phyloP scores from a whole-genome alignment of 768 basidiomycete species.

The Mycena rebaudengoi region DNA sequence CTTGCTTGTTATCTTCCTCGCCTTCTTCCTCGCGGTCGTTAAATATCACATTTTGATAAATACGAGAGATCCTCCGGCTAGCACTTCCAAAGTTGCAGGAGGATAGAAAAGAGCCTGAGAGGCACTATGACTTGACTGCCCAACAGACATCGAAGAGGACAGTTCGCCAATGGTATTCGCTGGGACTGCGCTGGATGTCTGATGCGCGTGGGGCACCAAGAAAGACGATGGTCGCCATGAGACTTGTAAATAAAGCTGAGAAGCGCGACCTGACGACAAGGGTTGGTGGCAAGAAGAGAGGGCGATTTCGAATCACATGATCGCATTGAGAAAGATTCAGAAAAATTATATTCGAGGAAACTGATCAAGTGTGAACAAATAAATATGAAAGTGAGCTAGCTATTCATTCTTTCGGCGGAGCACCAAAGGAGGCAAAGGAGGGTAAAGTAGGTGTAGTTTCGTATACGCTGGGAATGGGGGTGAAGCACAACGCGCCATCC shows the following conservation, averaged over 20 bases:
- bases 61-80: constrained; percentile 70
- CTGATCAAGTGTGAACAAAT: too few relatives aligned
- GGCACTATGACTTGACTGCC: neutral
- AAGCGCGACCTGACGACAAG: too few relatives aligned
- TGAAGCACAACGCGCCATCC: constrained; percentile 24
- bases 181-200: constrained; percentile 19
- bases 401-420: too few relatives aligned
- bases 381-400: too few relatives aligned
- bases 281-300: too few relatives aligned
- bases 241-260: too few relatives aligned
- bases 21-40: constrained; percentile 51
- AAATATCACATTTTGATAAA: constrained; percentile 81
- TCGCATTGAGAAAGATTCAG: too few relatives aligned
- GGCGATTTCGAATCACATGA: too few relatives aligned
- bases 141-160: constrained; percentile 26
- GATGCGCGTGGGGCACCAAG: constrained; percentile 23
- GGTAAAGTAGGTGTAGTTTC: constrained; percentile 6
- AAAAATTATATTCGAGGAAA: too few relatives aligned
- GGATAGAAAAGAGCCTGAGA: constrained; percentile 44
- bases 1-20: constrained; percentile 27
- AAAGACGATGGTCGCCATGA: constrained; percentile 26
- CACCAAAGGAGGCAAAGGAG: constrained; percentile 27
- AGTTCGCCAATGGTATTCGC: constrained; percentile 32
- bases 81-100: constrained; percentile 68
- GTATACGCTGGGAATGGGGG: constrained; percentile 12